A percentile compares a stretch with the other conserved stretches of the same genome.
phyloP scores from a whole-genome alignment of 2,329 filamentous ascomycete genomes.

The Phaeosphaeriaceae sp. region DNA sequence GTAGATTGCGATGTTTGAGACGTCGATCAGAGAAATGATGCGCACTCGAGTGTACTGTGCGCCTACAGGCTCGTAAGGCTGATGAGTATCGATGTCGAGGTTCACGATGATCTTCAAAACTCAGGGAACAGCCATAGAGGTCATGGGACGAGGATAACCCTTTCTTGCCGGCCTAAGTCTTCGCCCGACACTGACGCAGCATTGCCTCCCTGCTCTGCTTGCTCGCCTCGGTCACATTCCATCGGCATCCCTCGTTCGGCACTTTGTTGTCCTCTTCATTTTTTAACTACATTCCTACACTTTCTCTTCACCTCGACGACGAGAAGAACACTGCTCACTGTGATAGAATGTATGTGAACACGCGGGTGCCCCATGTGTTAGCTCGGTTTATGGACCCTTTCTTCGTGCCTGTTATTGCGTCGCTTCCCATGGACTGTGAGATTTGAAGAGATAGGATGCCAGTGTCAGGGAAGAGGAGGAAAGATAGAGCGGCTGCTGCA shows the following conservation, averaged over 20 bases:
- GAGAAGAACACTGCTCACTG: constrained; percentile 34
- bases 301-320: constrained; percentile 43
- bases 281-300: constrained; percentile 45
- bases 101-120: background rate
- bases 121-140: background rate
- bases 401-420: constrained; percentile 25
- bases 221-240: constrained; percentile 30
- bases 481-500: background rate
- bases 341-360: constrained; percentile 43
- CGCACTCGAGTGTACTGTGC: background rate
- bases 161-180: background rate
- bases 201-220: background rate
- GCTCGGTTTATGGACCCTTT: constrained; percentile 21
- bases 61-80: background rate
- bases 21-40: background rate
- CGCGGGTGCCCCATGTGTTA: constrained; percentile 16
- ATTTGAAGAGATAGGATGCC: constrained; percentile 2
- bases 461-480: constrained; percentile 26
- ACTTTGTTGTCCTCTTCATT: constrained; percentile 39
- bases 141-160: background rate
- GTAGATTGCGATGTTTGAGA: background rate
- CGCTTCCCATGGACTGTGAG: constrained; percentile 20
- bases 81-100: background rate
- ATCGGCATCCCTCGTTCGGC: constrained; percentile 31
- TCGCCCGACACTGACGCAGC: background rate